Evolutionary conservation across 2,329 filamentous ascomycete species (phyloP).

Genomic region (Arthrobotrys sphaeroides): DNA sequence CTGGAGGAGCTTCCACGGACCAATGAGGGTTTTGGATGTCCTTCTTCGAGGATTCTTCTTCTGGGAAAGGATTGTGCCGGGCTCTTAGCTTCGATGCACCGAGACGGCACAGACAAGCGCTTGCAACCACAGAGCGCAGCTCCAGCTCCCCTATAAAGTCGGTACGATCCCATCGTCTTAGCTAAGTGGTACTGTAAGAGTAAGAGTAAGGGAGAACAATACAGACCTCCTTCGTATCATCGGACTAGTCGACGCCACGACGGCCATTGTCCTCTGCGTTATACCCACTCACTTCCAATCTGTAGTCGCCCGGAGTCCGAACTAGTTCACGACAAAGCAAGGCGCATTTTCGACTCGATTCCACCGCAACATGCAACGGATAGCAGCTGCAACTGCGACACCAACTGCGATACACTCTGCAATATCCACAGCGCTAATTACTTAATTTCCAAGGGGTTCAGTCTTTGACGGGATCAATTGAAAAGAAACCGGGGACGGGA

Average conservation of each 20-base stretch:
- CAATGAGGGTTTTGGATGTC: no score
- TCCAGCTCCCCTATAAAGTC: no score
- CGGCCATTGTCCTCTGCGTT: not conserved
- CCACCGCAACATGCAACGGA: not conserved
- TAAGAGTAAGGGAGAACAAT: not conserved
- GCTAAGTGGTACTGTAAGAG: no score
- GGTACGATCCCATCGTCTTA: not conserved
- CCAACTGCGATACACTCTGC: not conserved
- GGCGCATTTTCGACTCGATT: not conserved
- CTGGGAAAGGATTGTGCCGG: no score
- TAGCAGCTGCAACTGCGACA: not conserved
- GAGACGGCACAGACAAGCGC: no score
- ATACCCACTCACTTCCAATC: not conserved
- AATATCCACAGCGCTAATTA: not conserved
- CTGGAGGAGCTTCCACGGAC: no score
- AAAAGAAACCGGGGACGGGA: not conserved
- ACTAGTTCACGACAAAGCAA: not conserved
- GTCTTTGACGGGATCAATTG: not conserved
- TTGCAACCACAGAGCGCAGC: no score
- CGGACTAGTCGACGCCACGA: not conserved
- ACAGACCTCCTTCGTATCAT: not conserved
- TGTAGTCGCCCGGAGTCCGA: not conserved
- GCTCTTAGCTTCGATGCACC: no score
- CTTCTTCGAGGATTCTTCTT: no score
- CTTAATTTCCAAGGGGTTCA: not conserved